A percentile compares a stretch with the other conserved stretches of the same genome.
Conservation (phyloP, 2,329 filamentous ascomycete species). For the Knoxdaviesia proteae region DNA sequence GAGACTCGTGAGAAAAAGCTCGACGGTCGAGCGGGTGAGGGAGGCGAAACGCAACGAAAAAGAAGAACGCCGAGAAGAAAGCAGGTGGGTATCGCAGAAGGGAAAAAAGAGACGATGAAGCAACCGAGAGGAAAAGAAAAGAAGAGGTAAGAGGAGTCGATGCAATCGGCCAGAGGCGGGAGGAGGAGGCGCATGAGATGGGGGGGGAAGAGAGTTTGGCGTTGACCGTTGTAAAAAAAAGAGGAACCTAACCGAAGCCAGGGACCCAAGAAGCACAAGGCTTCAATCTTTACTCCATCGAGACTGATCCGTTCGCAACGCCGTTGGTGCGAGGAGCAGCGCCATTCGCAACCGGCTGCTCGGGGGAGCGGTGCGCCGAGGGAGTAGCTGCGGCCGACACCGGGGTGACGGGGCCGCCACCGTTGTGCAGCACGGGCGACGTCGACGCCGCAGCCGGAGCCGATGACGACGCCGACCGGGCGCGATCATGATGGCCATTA, state of each 20-base stretch:
- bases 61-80: too few species aligned
- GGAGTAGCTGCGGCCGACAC: too few species aligned
- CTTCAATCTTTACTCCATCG: too few species aligned
- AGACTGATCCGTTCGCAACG: too few species aligned
- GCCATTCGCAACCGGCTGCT: too few species aligned
- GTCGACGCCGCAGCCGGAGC: conserved; percentile 5
- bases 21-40: too few species aligned
- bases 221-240: neutral
- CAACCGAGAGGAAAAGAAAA: neutral
- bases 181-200: neutral
- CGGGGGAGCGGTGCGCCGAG: too few species aligned
- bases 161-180: neutral
- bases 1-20: too few species aligned
- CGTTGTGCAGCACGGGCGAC: conserved; percentile 24
- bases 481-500: conserved; percentile 9
- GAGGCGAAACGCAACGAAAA: too few species aligned
- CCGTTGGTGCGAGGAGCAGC: too few species aligned
- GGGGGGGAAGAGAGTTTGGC: neutral
- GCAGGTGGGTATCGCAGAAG: neutral
- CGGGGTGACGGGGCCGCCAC: conserved; percentile 8
- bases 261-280: too few species aligned
- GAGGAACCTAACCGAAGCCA: neutral
- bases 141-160: neutral
- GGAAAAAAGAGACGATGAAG: neutral
- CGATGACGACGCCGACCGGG: conserved; percentile 4